Evolutionary conservation across 75 land plant species (phyloP), one percentile per base, ranked within the genome.

Genomic region (Cryptomeria japonica): DNA sequence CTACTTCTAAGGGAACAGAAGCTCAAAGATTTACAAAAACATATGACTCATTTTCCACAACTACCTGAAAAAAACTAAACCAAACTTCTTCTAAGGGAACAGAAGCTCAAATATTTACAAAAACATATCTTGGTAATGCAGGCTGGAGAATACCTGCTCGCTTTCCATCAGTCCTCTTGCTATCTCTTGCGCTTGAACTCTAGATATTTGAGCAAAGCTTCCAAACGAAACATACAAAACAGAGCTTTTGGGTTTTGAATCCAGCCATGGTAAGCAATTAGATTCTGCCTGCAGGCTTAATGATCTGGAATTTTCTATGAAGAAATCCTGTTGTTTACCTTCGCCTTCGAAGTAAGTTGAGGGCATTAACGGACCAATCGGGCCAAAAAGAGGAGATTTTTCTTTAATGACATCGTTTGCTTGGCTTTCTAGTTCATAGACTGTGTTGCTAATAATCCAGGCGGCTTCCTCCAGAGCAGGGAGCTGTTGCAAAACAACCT

Each of bases 81-180:
- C 7, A 44, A 44, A 44, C 47, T 44, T 44, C 7, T 44, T 44
- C 47, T 44, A 44, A 44, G 47, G 47, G 7, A 44, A 44, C 47
- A 44, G 47, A 44, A 44, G 47, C 5, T 44, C 47, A 44, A 44
- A 44, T 6, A 44, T 44, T 0, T 44, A 0, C 7, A 44, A 5
- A 3, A 6, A 6, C 46, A 44, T 44, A 4, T 44, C 6, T 44
- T 44, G 46, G 46, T 44, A 51, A 51, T 51, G 14, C 15, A 51
- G 55, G 55, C 16, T 1, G 55, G 2, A 51, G 55, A 79, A 18
- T 64, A 64, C 70, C 70, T 42, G 92, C 18, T 76, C 89, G 87
- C 64, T 89, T 86, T 28, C 68, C 91, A 83, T 88, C 89, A 83
- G 92, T 88, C 73, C 95, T 91, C 84, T 91, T 83, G 68, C 87